Conservation (phyloP, 768 basidiomycete genomes). For the Melanogaster broomeanus region DNA sequence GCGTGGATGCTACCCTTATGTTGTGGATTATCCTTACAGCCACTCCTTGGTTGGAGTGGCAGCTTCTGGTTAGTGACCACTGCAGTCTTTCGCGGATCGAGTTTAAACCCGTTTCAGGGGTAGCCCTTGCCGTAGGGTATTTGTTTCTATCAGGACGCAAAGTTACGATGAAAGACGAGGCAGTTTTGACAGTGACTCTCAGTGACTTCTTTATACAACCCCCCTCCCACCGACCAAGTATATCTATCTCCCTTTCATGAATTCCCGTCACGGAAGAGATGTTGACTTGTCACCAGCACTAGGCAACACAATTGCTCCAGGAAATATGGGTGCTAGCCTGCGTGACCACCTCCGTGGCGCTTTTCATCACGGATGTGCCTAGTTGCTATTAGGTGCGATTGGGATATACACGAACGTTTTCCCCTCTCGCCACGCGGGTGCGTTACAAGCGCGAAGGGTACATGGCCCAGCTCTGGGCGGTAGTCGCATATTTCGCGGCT, state of each 20-base stretch:
- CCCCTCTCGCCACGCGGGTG: conserved; percentile 20
- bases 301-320: conserved; percentile 29
- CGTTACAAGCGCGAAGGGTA: conserved; percentile 18
- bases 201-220: conserved; percentile 34
- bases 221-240: conserved; percentile 28
- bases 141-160: conserved; percentile 16
- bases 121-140: conserved; percentile 19
- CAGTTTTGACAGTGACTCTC: conserved; percentile 14
- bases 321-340: conserved; percentile 20
- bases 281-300: no score
- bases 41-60: no score
- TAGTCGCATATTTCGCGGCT: conserved; percentile 22
- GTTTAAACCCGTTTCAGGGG: conserved; percentile 15
- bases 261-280: conserved; percentile 13
- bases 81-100: conserved; percentile 13
- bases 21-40: conserved; percentile 33
- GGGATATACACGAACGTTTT: conserved; percentile 24
- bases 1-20: conserved; percentile 34
- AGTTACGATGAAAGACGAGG: conserved; percentile 18
- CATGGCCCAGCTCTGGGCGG: conserved; percentile 15
- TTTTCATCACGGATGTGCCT: conserved; percentile 26
- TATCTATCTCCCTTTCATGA: no score
- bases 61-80: no score
- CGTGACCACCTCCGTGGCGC: no score
- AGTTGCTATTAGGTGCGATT: conserved; percentile 26